These are phyloP conservation scores for Vitis labrusca DNA, from an alignment of 164 flowering plant genomes.

Conservation along the genomic window DNA sequence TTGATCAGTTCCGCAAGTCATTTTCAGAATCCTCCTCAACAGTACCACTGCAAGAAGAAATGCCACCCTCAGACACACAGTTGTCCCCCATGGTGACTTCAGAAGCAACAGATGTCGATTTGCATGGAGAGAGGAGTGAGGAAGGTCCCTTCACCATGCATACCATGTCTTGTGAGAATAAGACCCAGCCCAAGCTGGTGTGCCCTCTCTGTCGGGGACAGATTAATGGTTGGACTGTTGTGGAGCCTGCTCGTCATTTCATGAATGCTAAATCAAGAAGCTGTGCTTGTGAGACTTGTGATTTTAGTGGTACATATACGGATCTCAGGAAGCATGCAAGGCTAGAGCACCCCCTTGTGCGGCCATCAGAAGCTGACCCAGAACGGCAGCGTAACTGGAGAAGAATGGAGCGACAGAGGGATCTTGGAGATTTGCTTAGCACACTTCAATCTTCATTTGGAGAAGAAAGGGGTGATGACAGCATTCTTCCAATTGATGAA, in stretches of 20 bases:
- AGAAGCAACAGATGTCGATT: conserved; percentile 19
- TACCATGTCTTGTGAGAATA: conserved; percentile 28
- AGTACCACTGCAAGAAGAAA: conserved; percentile 25
- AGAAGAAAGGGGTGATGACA: conserved; percentile 48
- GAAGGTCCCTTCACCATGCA: conserved; percentile 15
- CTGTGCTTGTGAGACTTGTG: conserved; percentile 80
- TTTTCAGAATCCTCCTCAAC: conserved; percentile 32
- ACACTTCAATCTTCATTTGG: conserved; percentile 70
- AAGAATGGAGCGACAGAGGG: conserved; percentile 81
- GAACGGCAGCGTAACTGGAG: conserved; percentile 78
- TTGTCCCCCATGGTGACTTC: conserved; percentile 4
- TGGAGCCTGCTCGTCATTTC: conserved; percentile 70
- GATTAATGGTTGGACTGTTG: conserved; percentile 65
- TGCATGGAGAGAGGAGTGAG: conserved; percentile 25
- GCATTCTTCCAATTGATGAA: conserved; percentile 39
- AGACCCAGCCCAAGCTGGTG: conserved; percentile 32
- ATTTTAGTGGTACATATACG: conserved; percentile 63
- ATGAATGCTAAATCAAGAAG: conserved; percentile 79
- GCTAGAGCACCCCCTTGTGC: conserved; percentile 62
- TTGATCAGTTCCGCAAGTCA: conserved; percentile 80
- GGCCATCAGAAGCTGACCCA: conserved; percentile 81
- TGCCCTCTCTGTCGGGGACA: conserved; percentile 92
- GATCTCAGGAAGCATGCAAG: conserved; percentile 93
- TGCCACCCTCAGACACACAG: conserved; percentile 5
- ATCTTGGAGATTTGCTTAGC: conserved; percentile 81